These are phyloP conservation scores for Blastomyces gilchristii DNA, from an alignment of 2,329 filamentous ascomycete species.

Conservation along the genomic window DNA sequence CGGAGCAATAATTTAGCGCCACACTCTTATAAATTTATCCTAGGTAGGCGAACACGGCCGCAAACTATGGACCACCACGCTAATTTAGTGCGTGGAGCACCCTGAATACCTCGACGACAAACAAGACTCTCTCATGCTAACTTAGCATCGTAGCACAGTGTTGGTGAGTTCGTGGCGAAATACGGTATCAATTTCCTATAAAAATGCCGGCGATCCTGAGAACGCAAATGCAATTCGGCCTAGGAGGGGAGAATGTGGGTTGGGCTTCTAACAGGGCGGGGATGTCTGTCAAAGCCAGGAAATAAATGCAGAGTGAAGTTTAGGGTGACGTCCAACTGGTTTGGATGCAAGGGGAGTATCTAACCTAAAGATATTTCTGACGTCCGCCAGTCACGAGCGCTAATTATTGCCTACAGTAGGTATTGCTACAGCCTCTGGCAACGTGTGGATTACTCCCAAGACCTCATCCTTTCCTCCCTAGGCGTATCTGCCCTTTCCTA, in stretches of 20 bases:
- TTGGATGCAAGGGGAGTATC: not conserved
- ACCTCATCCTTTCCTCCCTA: not conserved
- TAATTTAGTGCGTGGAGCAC: not conserved
- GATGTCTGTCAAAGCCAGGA: not conserved
- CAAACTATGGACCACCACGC: not conserved
- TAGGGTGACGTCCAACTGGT: not conserved
- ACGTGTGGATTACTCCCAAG: not conserved
- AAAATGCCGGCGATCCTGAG: no score
- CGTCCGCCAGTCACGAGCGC: no score
- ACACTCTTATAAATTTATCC: not conserved
- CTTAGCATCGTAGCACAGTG: not conserved
- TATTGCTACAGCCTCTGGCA: not conserved
- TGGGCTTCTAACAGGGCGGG: no score
- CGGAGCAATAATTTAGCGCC: not conserved
- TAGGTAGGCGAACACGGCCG: not conserved
- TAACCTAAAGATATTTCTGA: no score
- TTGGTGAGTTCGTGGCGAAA: not conserved
- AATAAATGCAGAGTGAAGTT: not conserved
- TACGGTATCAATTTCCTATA: no score
- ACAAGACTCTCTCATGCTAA: not conserved
- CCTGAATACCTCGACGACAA: not conserved
- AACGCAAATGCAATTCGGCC: no score
- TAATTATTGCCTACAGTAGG: not conserved
- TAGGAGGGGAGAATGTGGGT: no score
- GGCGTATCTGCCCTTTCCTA: not conserved